A percentile compares a stretch with the other conserved stretches of the same genome.
phyloP scores from a whole-genome alignment of 257 asterid genomes.

The Salvia miltiorrhiza region DNA sequence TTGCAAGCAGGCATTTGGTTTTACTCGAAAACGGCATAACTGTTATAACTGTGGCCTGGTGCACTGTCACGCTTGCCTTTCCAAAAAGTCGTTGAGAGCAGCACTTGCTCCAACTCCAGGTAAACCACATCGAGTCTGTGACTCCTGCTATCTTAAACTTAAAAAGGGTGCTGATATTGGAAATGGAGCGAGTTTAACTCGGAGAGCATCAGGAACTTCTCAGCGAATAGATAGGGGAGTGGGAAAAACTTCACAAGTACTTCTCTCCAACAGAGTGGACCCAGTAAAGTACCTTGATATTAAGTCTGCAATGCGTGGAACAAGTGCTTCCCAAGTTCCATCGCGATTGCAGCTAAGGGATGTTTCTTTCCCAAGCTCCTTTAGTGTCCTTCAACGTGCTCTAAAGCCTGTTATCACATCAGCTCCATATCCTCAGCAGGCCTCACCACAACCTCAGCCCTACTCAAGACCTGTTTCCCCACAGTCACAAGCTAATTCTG shows the following conservation, averaged over 20 bases:
- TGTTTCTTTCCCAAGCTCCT: conserved; percentile 83
- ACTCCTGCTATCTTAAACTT: conserved; percentile 64
- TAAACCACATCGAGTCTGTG: conserved; percentile 93
- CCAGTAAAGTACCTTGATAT: conserved; percentile 79
- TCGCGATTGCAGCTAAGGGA: conserved; percentile 80
- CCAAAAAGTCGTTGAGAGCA: conserved; percentile 77
- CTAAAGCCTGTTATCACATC: conserved; percentile 56
- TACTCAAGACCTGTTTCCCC: conserved; percentile 78
- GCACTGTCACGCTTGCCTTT: conserved; percentile 85
- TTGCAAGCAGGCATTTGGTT: conserved; percentile 84
- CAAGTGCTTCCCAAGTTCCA: conserved; percentile 86
- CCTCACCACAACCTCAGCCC: conserved; percentile 40
- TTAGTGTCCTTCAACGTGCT: conserved; percentile 70
- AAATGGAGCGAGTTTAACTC: conserved; percentile 26
- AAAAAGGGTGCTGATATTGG: conserved; percentile 59
- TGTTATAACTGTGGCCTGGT: conserved; percentile 87
- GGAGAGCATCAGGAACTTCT: conserved; percentile 41
- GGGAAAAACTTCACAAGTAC: conserved; percentile 45
- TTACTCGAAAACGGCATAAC: conserved; percentile 81
- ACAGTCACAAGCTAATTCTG: conserved; percentile 63
- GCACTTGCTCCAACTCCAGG: conserved; percentile 92
- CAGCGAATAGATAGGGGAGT: conserved; percentile 49
- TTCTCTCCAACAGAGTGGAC: conserved; percentile 61
- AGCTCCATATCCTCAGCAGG: conserved; percentile 32
- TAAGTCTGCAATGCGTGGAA: conserved; percentile 45